These are phyloP conservation scores for Pichia rugopelliculosa DNA, from an alignment of 805 yeast genomes.

Conservation along the genomic window DNA sequence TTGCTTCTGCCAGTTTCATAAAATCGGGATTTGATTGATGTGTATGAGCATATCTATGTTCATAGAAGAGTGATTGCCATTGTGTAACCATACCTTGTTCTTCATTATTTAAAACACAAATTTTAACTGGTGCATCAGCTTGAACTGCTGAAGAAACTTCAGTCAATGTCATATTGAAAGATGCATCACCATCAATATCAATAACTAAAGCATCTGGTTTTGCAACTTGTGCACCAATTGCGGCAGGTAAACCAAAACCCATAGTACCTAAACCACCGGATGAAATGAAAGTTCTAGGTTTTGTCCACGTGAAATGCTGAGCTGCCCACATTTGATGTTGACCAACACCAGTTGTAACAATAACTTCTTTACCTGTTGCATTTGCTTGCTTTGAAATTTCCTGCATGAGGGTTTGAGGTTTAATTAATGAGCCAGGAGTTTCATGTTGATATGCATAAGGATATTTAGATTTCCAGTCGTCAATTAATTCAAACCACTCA, in stretches of 20 bases:
- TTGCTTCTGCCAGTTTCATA: slow-evolving; percentile 85
- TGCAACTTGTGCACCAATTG: slow-evolving; percentile 97
- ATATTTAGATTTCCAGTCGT: slow-evolving; percentile 77
- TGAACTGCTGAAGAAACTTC: slow-evolving; percentile 94
- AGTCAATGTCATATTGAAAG: slow-evolving; percentile 95
- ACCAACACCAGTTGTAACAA: slow-evolving; percentile 97
- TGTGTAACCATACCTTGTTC: slow-evolving; percentile 99
- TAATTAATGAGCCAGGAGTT: slow-evolving; percentile 71
- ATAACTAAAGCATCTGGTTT: slow-evolving; percentile 91
- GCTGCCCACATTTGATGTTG: slow-evolving; percentile 99
- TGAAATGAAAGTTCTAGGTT: slow-evolving; percentile 91
- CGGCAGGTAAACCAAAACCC: slow-evolving; percentile 97
- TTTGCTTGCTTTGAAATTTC: slow-evolving; percentile 70
- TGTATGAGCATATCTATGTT: slow-evolving; percentile 95
- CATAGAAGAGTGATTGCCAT: slow-evolving; percentile 97
- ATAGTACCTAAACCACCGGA: slow-evolving; percentile 98
- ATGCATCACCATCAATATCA: slow-evolving; percentile 98
- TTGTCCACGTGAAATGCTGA: slow-evolving; percentile 90
- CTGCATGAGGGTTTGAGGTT: slow-evolving; percentile 86
- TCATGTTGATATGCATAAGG: slow-evolving; percentile 80
- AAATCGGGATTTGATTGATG: slow-evolving; percentile 95
- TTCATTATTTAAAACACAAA: slow-evolving; percentile 86
- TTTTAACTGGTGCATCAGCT: slow-evolving; percentile 84
- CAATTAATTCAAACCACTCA: slow-evolving; percentile 71
- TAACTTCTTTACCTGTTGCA: slow-evolving; percentile 60